Conservation (phyloP, 2,329 filamentous ascomycete genomes). For the Bretziella fagacearum region DNA sequence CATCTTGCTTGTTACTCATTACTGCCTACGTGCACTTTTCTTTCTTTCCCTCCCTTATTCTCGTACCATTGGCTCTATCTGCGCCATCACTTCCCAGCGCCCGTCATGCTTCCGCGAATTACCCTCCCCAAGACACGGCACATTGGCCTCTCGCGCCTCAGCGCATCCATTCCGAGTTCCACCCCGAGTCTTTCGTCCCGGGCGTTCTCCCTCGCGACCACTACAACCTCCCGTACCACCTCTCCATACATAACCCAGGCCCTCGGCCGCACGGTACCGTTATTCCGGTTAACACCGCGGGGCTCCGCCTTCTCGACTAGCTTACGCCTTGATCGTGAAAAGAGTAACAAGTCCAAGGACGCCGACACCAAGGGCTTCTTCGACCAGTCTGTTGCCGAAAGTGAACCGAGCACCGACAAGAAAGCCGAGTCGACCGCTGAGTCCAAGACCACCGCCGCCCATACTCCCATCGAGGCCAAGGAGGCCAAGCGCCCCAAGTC, state of each 20-base stretch:
- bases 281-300: slow-evolving; percentile 11
- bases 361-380: slow-evolving; percentile 28
- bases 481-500: slow-evolving; percentile 3
- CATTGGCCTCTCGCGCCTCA: slow-evolving; percentile 8
- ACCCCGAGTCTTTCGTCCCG: slow-evolving; percentile 1
- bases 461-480: not conserved
- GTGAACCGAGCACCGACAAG: slow-evolving; percentile 28
- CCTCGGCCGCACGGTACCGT: slow-evolving; percentile 4
- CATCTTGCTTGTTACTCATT: not conserved
- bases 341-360: slow-evolving; percentile 23
- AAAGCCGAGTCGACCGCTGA: slow-evolving; percentile 7
- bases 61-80: not conserved
- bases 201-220: slow-evolving; percentile 9
- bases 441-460: not conserved
- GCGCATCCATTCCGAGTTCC: slow-evolving; percentile 1
- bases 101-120: slow-evolving; percentile 12
- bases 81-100: not conserved
- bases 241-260: slow-evolving; percentile 7
- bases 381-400: slow-evolving; percentile 32
- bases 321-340: slow-evolving; percentile 12
- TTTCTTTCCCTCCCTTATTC: not conserved
- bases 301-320: slow-evolving; percentile 11
- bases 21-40: not conserved
- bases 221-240: not conserved
- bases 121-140: slow-evolving; percentile 11